Base-by-base conservation (phyloP, 2,329 filamentous ascomycete genomes). In the Calonectria fujianensis region DNA sequence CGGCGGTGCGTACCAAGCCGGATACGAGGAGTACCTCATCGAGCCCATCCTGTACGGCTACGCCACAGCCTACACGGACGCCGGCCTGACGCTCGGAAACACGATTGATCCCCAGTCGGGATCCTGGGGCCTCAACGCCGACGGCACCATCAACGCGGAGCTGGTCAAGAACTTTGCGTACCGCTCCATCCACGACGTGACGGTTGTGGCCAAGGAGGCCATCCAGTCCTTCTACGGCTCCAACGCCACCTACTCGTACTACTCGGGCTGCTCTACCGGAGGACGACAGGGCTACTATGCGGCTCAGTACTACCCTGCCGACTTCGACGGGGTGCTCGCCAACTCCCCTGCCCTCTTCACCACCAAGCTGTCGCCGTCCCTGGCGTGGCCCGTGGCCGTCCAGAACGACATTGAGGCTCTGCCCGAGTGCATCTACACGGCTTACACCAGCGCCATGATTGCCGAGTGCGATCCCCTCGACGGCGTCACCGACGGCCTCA, bases 81-180 rank as follows among this genome's bases (percentile, higher is more conserved):
- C 48, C 24, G 65, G 65, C 5, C 57, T 63, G 20, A 63, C 57
- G 14, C 57, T 63, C 2, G 57, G 57, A 11, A 63, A 63, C 57
- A 63, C 57, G 7, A 52, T 41, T 32, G 61, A 65, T 18, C 61
- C 61, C n/a, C 61, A 65, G n/a, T 45, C 48, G 8, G 50, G 65
- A 27, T 4, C 48, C 5, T 68, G 48, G 50, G 61, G 39, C 5
- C 61, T 68, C 50, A 68, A 52, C 16, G 20, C 65, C 14, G 48
- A 52, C 16, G 65, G 65, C 32, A 39, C 35, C 24, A 54, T 54
- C 18, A 54, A 68, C 50, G 45, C 24, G n/a, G 32, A 68, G n/a
- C 65, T 52, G 13, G 48, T 68, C 24, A 68, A 37, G n/a, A 68
- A 68, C 35, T 68, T 68, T 68, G 65, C 65, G n/a, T 54, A 52